These are phyloP conservation scores for Coccomyxa subellipsoidea DNA, from an alignment of 163 green algal species.

Conservation along the genomic window DNA sequence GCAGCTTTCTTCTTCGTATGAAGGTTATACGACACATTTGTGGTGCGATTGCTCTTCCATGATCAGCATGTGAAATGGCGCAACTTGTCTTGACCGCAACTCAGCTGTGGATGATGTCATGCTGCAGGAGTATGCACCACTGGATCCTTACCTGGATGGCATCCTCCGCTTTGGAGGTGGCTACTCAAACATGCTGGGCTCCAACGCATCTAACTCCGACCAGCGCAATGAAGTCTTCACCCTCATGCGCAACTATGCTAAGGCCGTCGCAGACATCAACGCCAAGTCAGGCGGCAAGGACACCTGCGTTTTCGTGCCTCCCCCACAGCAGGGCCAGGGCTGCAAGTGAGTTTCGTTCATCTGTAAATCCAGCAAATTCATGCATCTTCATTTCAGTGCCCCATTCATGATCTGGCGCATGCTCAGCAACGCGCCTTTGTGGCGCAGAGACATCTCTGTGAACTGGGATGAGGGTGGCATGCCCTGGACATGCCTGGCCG, in stretches of 20 bases:
- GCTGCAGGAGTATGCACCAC: background rate
- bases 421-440: background rate
- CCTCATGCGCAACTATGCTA: background rate
- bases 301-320: conserved; percentile 10
- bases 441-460: background rate
- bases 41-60: too few relatives aligned
- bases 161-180: conserved; percentile 10
- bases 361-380: too few relatives aligned
- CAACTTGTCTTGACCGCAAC: too few relatives aligned
- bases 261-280: conserved; percentile 7
- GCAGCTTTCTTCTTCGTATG: background rate
- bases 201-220: background rate
- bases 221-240: background rate
- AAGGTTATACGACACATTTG: too few relatives aligned
- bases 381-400: background rate
- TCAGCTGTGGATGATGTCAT: too few relatives aligned
- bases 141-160: conserved; percentile 15
- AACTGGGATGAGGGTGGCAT: conserved; percentile 17
- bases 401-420: background rate
- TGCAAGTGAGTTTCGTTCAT: conserved; percentile 7
- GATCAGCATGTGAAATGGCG: too few relatives aligned
- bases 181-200: conserved; percentile 11
- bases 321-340: background rate
- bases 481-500: conserved; percentile 18
- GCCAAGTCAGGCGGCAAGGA: background rate